Evolutionary conservation across 495 filamentous ascomycete species (phyloP).

Genomic region (Bryoglossum gracile): DNA sequence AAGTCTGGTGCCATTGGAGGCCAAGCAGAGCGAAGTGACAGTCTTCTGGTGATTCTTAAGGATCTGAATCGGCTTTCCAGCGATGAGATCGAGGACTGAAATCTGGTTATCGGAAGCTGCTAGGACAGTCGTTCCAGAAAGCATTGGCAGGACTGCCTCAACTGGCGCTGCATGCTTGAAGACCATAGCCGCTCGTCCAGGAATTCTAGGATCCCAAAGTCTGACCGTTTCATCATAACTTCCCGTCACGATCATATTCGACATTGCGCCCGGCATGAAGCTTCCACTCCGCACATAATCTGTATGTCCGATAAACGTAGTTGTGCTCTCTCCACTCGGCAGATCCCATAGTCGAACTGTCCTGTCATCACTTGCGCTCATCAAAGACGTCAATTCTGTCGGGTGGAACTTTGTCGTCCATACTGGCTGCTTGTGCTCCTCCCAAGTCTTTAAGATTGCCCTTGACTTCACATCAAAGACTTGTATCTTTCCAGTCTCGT

Average conservation of each 20-base stretch:
- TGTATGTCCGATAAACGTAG: conserved; percentile 75
- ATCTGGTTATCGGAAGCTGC: conserved; percentile 83
- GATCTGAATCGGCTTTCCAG: conserved; percentile 75
- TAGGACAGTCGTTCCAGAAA: conserved; percentile 75
- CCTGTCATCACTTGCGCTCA: conserved; percentile 82
- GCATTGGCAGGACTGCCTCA: conserved; percentile 78
- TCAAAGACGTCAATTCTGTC: conserved; percentile 71
- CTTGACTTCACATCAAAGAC: conserved; percentile 86
- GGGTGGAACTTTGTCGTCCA: conserved; percentile 88
- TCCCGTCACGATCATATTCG: conserved; percentile 72
- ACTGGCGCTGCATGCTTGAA: conserved; percentile 89
- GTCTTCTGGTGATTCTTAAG: conserved; percentile 97
- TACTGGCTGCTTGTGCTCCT: conserved; percentile 88
- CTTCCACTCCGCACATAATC: conserved; percentile 85
- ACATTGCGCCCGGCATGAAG: conserved; percentile 76
- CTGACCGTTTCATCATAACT: conserved; percentile 92
- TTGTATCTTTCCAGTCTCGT: conserved; percentile 83
- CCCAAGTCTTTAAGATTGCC: conserved; percentile 94
- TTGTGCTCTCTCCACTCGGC: conserved; percentile 64
- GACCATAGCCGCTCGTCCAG: conserved; percentile 59
- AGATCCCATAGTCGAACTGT: conserved; percentile 94
- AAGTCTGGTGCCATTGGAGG: conserved; percentile 69
- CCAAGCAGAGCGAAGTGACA: conserved; percentile 73
- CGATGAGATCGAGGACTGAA: conserved; percentile 88
- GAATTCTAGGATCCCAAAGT: conserved; percentile 82